Base-by-base conservation (phyloP, 2,329 filamentous ascomycete species). In the Fusarium tricinctum region DNA sequence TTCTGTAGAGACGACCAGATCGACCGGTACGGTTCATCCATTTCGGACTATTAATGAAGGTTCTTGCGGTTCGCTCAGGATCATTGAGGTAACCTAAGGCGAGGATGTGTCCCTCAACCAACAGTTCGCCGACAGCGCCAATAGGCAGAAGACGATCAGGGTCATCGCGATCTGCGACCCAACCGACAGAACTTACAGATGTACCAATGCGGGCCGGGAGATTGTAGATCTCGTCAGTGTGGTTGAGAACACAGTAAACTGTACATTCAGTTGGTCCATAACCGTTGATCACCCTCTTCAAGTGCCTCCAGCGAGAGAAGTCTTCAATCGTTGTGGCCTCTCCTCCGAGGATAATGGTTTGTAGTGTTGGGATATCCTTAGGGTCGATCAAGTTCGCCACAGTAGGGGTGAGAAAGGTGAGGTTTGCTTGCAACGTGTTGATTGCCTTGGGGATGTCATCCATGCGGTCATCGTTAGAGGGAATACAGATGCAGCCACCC, bases 231-330 rank as follows among this genome's bases (percentile, higher is more conserved):
- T 49, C 45, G 12, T 57, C 40, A 10, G 17, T 17, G 8, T 6
- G 35, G 46, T 57, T 49, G 17, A 50, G 35, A 13, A 28, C 46
- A 13, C 54, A 57, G 15, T 46, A 56, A 3, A 61, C 58, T 1
- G 52, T 61, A 26, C 45, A 49, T 40, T 61, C 53, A 1, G 58
- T 57, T 3, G 58, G 58, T 1, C 58, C 58, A 13, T 45, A 61
- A 0, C 45, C 58, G n/a, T 61, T 61, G 14, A 58, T 46, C n/a
- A 57, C 45, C 26, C 17, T 19, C 17, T 22, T 43, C 39, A 49
- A 19, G 14, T 57, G 46, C n/a, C 22, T 57, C 54, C 54, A 49
- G 4, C 54, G 46, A 19, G 1, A 55, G 10, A 55, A 55, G 44
- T 55, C 52, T 40, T 55, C 35, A 5, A 26, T 33, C 1, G 43